Evolutionary conservation across 1,139 yeast species (phyloP), one percentile per base, ranked within the genome.

Genomic region (Yamadazyma membranifaciens): DNA sequence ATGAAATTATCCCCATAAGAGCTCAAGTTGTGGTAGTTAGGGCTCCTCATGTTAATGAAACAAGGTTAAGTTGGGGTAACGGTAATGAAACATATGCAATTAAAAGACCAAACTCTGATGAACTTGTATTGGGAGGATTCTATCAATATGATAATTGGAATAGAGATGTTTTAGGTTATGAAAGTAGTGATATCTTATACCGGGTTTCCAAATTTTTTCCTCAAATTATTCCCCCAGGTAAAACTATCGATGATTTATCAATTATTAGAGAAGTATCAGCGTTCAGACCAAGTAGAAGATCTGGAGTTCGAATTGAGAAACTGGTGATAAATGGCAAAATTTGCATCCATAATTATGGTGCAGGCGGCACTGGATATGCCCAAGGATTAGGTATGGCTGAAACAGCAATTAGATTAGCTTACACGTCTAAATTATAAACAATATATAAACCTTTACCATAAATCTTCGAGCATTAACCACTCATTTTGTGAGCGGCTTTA

Each of bases 21-120:
- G 89, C 88, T 3, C 89, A 83, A 54, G 85, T 82, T 26, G 81
- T 82, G 9, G 80, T 81, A 7, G 67, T 80, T 17, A 69, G 67
- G 43, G 82, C 81, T 1, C 83, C 83, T 9, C 80, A 77, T 49
- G 66, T 78, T 45, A 63, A 65, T 36, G 73, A 72, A 50, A 73
- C 73, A 50, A 61, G 59, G 36, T 53, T 74, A 60, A 63, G 76
- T 48, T 80, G 84, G 80, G 79, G 79, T 24, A 61, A 59, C 10
- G 69, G 65, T 33, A 63, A 63, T 42, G 82, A 85, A 6, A 81
- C 86, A 0, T 84, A 84, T 52, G 69, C 81, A 39, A 83, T 41
- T 9, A 44, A 41, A 27, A 30, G 48, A 15, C 49, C 48, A 2
- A 27, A 39, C 10, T 4, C 11, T 5, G 80, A 79, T 48, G 81